phyloP scores from a whole-genome alignment of 306 rosid species.

The Biancaea sappan region DNA sequence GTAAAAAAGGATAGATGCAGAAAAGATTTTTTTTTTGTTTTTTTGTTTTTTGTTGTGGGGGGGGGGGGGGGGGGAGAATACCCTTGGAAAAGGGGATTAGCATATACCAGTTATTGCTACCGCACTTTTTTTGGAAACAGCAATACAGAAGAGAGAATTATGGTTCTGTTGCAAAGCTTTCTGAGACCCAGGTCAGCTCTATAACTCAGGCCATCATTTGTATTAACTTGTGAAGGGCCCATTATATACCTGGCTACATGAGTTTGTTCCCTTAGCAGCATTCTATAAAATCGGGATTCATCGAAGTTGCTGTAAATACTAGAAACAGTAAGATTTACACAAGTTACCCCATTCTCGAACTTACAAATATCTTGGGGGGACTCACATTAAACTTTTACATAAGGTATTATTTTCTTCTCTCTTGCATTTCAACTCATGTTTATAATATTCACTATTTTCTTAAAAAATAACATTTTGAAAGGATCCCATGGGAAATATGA shows the following conservation, averaged over 20 bases:
- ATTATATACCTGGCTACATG: neutral
- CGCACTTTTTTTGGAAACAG: neutral
- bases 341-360: neutral
- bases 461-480: neutral
- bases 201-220: conserved; percentile 8
- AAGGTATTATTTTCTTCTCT: neutral
- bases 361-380: neutral
- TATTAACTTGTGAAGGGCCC: conserved; percentile 8
- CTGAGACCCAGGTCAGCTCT: neutral
- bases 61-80: too few species aligned
- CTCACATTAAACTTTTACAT: neutral
- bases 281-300: neutral
- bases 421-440: neutral
- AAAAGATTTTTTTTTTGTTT: too few species aligned
- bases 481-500: neutral
- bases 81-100: neutral
- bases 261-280: conserved; percentile 5
- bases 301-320: neutral
- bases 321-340: neutral
- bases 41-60: too few species aligned
- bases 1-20: neutral
- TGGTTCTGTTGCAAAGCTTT: neutral
- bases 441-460: neutral
- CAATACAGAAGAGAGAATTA: neutral
- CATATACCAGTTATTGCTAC: neutral